A percentile compares a stretch with the other conserved stretches of the same genome.
phyloP scores from a whole-genome alignment of 331 rosid species.

The Pyrus hybrid region DNA sequence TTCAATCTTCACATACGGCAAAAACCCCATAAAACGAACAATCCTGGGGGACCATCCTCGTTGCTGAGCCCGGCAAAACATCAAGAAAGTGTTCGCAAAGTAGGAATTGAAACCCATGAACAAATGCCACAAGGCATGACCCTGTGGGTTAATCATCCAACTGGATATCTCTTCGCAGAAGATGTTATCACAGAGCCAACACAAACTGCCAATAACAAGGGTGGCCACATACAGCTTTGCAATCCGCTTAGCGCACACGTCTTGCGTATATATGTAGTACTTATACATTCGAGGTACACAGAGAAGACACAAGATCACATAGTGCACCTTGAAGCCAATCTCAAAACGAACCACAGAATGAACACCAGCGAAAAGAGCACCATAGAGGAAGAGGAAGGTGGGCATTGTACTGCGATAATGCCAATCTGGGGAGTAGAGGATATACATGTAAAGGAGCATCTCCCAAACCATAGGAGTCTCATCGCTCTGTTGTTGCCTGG shows the following conservation, averaged over 20 bases:
- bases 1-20: conserved; percentile 71
- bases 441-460: conserved; percentile 76
- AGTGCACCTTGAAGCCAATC: conserved; percentile 77
- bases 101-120: conserved; percentile 69
- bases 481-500: conserved; percentile 86
- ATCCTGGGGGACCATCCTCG: conserved; percentile 62
- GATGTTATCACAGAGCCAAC: conserved; percentile 53
- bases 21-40: conserved; percentile 47
- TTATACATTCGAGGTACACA: conserved; percentile 92
- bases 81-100: conserved; percentile 80
- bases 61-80: conserved; percentile 92
- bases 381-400: conserved; percentile 69
- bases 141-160: conserved; percentile 65
- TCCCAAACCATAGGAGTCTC: conserved; percentile 98
- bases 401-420: conserved; percentile 89
- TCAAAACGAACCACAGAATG: conserved; percentile 54
- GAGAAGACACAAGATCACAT: conserved; percentile 54
- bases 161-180: conserved; percentile 61
- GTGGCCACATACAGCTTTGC: conserved; percentile 55
- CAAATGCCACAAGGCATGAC: conserved; percentile 85
- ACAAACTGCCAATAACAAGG: conserved; percentile 56
- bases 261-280: conserved; percentile 66
- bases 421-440: conserved; percentile 90
- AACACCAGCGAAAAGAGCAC: conserved; percentile 44
- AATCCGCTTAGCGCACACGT: conserved; percentile 46